Conservation (phyloP, 306 rosid species). For the Albizia julibrissin region DNA sequence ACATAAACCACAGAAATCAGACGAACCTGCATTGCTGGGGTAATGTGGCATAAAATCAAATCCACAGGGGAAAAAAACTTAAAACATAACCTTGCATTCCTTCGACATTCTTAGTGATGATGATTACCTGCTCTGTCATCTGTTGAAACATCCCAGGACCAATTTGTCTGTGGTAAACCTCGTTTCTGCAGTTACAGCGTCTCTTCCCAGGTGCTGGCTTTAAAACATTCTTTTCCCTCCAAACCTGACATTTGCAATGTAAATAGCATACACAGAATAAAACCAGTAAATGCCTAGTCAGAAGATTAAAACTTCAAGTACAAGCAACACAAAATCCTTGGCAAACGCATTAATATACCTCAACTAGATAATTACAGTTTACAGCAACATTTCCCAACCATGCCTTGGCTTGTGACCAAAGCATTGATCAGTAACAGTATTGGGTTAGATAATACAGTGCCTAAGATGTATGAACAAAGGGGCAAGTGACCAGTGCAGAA, state of each 20-base stretch:
- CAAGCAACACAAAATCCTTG: neutral
- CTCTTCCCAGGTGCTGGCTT: slow-evolving; percentile 97
- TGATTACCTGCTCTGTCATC: slow-evolving; percentile 91
- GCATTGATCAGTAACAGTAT: slow-evolving; percentile 2
- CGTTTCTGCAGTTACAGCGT: slow-evolving; percentile 93
- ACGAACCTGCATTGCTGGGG: neutral
- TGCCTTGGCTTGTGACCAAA: neutral
- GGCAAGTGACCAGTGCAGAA: neutral
- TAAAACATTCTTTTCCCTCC: slow-evolving; percentile 93
- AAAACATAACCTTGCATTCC: neutral
- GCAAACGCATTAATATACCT: neutral
- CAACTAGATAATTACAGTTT: neutral
- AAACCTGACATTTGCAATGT: slow-evolving; percentile 57
- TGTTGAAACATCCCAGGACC: slow-evolving; percentile 99
- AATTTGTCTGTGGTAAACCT: slow-evolving; percentile 94
- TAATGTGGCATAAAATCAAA: neutral
- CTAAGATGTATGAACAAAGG: neutral
- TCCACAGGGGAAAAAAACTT: neutral
- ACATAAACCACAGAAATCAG: slow-evolving; percentile 6
- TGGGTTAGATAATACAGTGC: slow-evolving; percentile 1
- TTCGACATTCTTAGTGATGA: slow-evolving; percentile 19
- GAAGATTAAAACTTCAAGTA: neutral
- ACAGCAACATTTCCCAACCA: slow-evolving; percentile 18
- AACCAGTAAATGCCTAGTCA: slow-evolving; percentile 4
- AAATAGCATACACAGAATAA: slow-evolving; percentile 20